A percentile compares a stretch with the other conserved stretches of the same genome.
Conservation (phyloP, 2,329 filamentous ascomycete species). For the Xylariaceae sp. region DNA sequence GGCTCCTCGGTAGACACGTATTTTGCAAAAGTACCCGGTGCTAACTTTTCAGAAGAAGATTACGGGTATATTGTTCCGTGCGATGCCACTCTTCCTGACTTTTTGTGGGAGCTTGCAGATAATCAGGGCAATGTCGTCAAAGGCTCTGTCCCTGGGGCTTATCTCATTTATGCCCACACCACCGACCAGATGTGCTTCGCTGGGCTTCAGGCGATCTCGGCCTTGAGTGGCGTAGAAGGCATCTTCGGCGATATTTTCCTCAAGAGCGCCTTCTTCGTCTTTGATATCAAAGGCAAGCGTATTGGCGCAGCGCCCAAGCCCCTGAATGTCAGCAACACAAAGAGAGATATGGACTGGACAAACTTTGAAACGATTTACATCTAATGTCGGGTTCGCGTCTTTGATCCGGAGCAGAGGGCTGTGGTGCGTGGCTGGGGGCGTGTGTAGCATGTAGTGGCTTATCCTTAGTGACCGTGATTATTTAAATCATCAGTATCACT, state of each 20-base stretch:
- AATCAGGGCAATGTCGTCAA: slow-evolving; percentile 40
- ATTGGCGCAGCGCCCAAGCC: slow-evolving; percentile 41
- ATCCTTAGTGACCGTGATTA: too few species aligned
- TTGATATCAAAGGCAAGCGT: slow-evolving; percentile 49
- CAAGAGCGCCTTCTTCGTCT: slow-evolving; percentile 71
- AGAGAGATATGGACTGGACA: slow-evolving; percentile 11
- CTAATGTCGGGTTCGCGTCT: neutral
- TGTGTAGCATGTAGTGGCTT: too few species aligned
- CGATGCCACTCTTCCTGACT: slow-evolving; percentile 49
- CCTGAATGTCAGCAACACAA: slow-evolving; percentile 31
- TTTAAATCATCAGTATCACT: too few species aligned
- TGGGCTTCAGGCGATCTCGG: slow-evolving; percentile 59
- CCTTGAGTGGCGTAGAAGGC: slow-evolving; percentile 46
- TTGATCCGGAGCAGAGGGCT: neutral
- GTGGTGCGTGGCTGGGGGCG: too few species aligned
- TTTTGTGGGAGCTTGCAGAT: slow-evolving; percentile 49
- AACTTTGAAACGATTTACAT: slow-evolving; percentile 7
- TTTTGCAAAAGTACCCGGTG: slow-evolving; percentile 50
- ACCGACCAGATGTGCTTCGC: slow-evolving; percentile 61
- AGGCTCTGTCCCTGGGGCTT: slow-evolving; percentile 48
- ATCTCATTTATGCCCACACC: slow-evolving; percentile 51
- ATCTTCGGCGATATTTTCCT: slow-evolving; percentile 77
- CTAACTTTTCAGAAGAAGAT: slow-evolving; percentile 42
- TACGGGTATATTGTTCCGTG: slow-evolving; percentile 56
- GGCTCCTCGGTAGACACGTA: slow-evolving; percentile 53